phyloP scores from a whole-genome alignment of 164 flowering plant genomes.

The Nymphaea colorata region DNA sequence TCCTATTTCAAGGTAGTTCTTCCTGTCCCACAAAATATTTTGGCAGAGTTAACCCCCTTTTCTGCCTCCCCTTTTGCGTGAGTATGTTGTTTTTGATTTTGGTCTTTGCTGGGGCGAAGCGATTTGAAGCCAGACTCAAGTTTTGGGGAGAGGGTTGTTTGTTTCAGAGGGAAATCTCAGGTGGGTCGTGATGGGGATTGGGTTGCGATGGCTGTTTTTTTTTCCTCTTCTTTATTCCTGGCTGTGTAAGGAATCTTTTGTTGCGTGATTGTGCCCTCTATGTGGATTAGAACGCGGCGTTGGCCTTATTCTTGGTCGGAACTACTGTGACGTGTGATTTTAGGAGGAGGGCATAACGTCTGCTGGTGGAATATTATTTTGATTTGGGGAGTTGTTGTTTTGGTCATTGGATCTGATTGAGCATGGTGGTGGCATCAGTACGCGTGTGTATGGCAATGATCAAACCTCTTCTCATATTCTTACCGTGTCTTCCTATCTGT shows the following conservation, averaged over 20 bases:
- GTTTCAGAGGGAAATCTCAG: neutral
- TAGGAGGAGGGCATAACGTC: neutral
- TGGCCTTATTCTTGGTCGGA: too few species aligned
- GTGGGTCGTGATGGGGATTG: neutral
- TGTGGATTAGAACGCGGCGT: too few species aligned
- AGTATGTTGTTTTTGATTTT: neutral
- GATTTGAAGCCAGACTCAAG: neutral
- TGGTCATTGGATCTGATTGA: neutral
- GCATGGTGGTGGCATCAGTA: neutral
- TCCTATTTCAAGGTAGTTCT: slow-evolving; percentile 48
- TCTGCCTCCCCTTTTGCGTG: neutral
- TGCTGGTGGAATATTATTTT: neutral
- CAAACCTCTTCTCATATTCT: neutral
- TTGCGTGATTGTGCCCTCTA: neutral
- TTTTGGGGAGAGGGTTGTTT: neutral
- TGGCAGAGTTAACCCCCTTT: neutral
- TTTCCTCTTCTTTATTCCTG: neutral
- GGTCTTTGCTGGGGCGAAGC: neutral
- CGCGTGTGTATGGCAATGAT: neutral
- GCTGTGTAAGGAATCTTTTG: neutral
- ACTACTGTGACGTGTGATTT: neutral
- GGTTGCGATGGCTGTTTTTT: neutral
- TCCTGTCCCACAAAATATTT: neutral
- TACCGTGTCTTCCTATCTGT: neutral
- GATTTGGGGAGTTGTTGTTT: neutral